Conservation (phyloP, 2,329 filamentous ascomycete genomes). For the Monosporascus sp. region DNA sequence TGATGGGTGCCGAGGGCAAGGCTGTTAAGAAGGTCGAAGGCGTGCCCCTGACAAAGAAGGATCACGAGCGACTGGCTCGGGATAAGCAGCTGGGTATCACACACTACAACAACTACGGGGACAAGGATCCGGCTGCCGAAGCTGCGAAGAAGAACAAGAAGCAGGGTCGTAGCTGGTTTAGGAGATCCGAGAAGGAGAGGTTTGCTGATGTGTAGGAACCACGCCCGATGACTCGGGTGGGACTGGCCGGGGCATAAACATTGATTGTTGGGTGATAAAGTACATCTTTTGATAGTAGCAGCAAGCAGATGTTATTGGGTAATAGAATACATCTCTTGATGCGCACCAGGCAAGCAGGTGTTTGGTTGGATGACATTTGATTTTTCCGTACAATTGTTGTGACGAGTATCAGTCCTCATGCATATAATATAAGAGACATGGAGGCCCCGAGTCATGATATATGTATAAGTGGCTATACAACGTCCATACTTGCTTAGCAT, state of each 20-base stretch:
- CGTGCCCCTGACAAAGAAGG: constrained; percentile 55
- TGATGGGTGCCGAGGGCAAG: constrained; percentile 68
- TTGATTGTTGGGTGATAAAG: background rate
- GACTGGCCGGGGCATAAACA: no score
- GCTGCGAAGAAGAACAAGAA: constrained; percentile 27
- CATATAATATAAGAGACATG: no score
- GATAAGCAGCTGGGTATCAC: constrained; percentile 52
- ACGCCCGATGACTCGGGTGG: no score
- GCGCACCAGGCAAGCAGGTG: background rate
- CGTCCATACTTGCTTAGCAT: no score
- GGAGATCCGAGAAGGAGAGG: constrained; percentile 12
- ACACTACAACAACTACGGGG: constrained; percentile 54
- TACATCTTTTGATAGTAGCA: background rate
- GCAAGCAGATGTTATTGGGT: background rate
- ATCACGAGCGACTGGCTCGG: constrained; percentile 42
- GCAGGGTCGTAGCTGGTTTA: constrained; percentile 9
- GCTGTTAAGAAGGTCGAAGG: constrained; percentile 68
- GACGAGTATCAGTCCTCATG: no score
- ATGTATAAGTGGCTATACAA: no score
- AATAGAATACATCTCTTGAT: background rate
- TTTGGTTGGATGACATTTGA: background rate
- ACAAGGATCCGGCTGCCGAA: constrained; percentile 43
- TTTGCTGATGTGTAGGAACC: background rate
- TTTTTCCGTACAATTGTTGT: background rate
- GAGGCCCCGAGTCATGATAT: no score